Evolutionary conservation across 495 filamentous ascomycete species (phyloP).

Genomic region (Aspergillus olivimuriae): DNA sequence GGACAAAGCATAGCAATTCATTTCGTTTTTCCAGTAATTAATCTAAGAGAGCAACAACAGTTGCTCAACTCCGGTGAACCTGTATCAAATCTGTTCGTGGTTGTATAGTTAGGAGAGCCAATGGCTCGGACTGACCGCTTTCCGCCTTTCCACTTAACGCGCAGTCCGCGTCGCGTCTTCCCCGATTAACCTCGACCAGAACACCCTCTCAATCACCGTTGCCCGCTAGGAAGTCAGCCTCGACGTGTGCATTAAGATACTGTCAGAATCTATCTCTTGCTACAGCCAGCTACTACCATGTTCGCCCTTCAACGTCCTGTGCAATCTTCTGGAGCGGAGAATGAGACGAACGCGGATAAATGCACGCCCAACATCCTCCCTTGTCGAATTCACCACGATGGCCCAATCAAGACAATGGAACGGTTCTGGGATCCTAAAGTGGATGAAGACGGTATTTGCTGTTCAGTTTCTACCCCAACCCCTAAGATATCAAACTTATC

Average conservation of each 20-base stretch:
- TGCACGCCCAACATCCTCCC: conserved; percentile 76
- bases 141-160: conserved; percentile 2
- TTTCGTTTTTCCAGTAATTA: too few relatives aligned
- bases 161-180: conserved; percentile 2
- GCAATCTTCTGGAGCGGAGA: conserved; percentile 13
- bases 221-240: background rate
- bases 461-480: background rate
- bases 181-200: background rate
- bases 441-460: conserved; percentile 41
- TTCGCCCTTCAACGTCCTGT: conserved; percentile 33
- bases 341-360: conserved; percentile 7
- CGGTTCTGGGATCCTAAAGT: conserved; percentile 65
- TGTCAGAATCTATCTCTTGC: background rate
- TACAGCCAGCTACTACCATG: conserved; percentile 18
- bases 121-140: background rate
- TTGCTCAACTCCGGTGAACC: too few relatives aligned
- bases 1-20: too few relatives aligned
- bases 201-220: background rate
- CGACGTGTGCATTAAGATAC: background rate
- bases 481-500: background rate
- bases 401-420: conserved; percentile 54
- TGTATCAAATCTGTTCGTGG: too few relatives aligned
- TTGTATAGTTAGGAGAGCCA: background rate
- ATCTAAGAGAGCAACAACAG: too few relatives aligned
- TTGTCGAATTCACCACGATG: conserved; percentile 75